Evolutionary conservation across 1,139 yeast genomes (phyloP), one percentile per base, ranked within the genome.

Genomic region (Diutina pseudorugosa): DNA sequence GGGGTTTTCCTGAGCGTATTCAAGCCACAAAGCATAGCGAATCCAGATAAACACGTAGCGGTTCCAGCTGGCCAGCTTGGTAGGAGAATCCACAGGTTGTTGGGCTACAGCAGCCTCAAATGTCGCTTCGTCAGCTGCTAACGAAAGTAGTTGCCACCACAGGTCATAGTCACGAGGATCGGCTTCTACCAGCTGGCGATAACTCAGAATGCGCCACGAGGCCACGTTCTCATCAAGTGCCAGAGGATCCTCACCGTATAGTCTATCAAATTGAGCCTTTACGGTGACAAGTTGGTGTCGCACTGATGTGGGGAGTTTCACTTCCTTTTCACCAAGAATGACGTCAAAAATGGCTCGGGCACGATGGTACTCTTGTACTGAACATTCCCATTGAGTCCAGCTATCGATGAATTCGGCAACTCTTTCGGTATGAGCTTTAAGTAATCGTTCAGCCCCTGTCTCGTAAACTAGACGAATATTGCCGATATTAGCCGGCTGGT

Each of bases 371-470:
- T 88, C 94, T 44, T 74, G 68, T 49, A 76, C 77, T 1, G 77
- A 64, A 0, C 78, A 73, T 62, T 91, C 97, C 89, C 90, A 90
- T 47, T 71, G 67, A 0, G 91, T 83, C 85, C 93, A 91, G 51
- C 59, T 57, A 19, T 62, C 60, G 3, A 72, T 56, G 0, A 73
- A 61, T 1, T 68, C 62, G 0, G 63, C 71, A 62, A 57, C 69
- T 57, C 14, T 67, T 3, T 3, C 16, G 33, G 21, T 18, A 2
- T 9, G 19, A 21, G 23, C 19, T 57, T 40, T 70, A 57, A 53
- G 79, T 57, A 4, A 52, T 11, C 79, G 67, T 60, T 88, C 94
- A 9, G 84, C 72, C 0, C 89, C 85, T 1, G 81, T 62, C 33
- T 85, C 83, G 65, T 78, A 90, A 0, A 88, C 85, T 45, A 80